Conservation (phyloP, 352 stramenopile genomes). For the Globisporangium radiosum region DNA sequence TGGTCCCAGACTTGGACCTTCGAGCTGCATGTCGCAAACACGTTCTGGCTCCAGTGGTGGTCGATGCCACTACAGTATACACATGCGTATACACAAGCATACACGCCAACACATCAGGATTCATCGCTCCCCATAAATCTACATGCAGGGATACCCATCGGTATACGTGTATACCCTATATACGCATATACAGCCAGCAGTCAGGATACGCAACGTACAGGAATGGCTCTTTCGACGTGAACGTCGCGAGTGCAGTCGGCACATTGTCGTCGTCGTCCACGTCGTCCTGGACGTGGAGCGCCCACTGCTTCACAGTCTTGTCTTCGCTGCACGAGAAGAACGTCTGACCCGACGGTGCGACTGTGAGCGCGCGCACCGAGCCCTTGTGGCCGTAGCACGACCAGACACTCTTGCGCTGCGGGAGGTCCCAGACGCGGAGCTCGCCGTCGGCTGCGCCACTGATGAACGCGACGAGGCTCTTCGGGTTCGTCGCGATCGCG, state of each 20-base stretch:
- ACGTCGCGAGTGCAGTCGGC: conserved; percentile 61
- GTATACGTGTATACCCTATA: background rate
- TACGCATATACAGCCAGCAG: background rate
- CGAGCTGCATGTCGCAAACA: conserved; percentile 90
- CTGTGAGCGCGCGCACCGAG: conserved; percentile 90
- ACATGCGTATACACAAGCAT: conserved; percentile 5
- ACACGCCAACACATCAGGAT: background rate
- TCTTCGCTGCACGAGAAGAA: conserved; percentile 96
- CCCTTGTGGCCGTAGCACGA: conserved; percentile 90
- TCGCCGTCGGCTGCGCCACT: conserved; percentile 91
- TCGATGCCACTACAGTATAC: conserved; percentile 92
- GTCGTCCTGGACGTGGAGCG: conserved; percentile 58
- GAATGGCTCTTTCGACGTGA: conserved; percentile 81
- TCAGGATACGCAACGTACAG: conserved; percentile 34
- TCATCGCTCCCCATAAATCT: too few relatives aligned
- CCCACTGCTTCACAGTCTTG: conserved; percentile 93
- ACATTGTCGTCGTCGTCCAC: conserved; percentile 40
- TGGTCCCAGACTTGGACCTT: conserved; percentile 97
- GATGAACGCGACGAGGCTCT: conserved; percentile 83
- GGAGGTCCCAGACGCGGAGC: conserved; percentile 97
- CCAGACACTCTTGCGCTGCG: conserved; percentile 91
- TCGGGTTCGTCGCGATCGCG: conserved; percentile 87
- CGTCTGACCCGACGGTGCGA: conserved; percentile 62
- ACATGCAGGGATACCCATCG: too few relatives aligned
- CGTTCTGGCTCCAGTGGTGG: conserved; percentile 93